Percentiles rank a stretch among this genome's conserved stretches.
Conservation (phyloP, 371 early-diverging fungal species). For the Rhizomucor pusillus region DNA sequence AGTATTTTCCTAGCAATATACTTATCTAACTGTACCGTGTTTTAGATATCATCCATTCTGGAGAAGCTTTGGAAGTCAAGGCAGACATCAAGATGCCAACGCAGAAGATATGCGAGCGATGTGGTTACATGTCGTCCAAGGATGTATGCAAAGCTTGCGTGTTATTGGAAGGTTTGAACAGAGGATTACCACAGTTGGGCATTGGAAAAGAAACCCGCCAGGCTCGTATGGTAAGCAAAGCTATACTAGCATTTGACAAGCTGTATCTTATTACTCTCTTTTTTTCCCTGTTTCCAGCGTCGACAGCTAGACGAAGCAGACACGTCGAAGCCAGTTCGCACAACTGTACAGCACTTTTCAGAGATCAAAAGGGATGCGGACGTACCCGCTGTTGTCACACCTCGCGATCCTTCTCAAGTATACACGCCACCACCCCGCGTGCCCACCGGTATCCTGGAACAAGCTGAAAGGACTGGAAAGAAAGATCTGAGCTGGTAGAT, state of each 20-base stretch:
- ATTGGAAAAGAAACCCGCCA: slow-evolving; percentile 46
- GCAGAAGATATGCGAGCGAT: slow-evolving; percentile 77
- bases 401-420: slow-evolving; percentile 33
- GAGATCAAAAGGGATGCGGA: slow-evolving; percentile 41
- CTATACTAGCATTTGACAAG: too few species aligned
- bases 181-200: slow-evolving; percentile 77
- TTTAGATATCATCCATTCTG: slow-evolving; percentile 90
- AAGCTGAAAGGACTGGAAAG: slow-evolving; percentile 18
- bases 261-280: too few species aligned
- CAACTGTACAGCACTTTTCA: slow-evolving; percentile 37
- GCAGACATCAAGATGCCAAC: slow-evolving; percentile 66
- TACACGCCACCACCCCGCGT: slow-evolving; percentile 46
- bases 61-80: slow-evolving; percentile 84
- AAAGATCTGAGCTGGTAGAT: slow-evolving; percentile 37
- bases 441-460: slow-evolving; percentile 30
- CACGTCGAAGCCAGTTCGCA: slow-evolving; percentile 1
- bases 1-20: background rate
- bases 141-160: slow-evolving; percentile 93
- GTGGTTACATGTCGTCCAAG: slow-evolving; percentile 95
- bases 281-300: slow-evolving; percentile 14
- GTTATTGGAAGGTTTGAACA: slow-evolving; percentile 89
- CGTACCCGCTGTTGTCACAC: slow-evolving; percentile 24
- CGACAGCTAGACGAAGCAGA: slow-evolving; percentile 20
- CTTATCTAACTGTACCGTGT: background rate
- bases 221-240: slow-evolving; percentile 15